Evolutionary conservation across 352 stramenopile species (phyloP), one percentile per base, ranked within the genome.

Genomic region (Globisporangium takayamanum): DNA sequence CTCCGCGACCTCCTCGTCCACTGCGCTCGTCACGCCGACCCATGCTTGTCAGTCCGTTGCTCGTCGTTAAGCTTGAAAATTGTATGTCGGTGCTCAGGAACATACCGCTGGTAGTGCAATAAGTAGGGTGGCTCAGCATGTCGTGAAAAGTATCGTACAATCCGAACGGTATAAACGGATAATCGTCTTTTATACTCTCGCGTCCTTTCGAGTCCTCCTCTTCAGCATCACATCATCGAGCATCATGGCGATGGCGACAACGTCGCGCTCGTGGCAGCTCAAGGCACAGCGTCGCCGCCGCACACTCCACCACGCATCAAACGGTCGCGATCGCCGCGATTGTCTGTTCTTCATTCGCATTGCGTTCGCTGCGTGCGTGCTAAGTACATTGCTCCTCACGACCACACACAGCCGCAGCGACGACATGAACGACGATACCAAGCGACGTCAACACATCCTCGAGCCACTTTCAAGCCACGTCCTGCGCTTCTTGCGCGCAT

Each of bases 271-370:
- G 36, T 45, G 48, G 25, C 47, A 62, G 48, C 56, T 44, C 22
- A 62, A 62, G 26, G 47, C 49, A 48, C 56, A 62, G 37, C 48
- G 48, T n/a, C 18, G 37, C 2, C 55, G 55, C n/a, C 20, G 33
- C 8, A 49, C 44, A 25, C 18, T 22, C 18, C 10, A 22, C 16
- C 5, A 14, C 7, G 48, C 48, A 14, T 26, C 4, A 14, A 39
- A 5, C 3, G 22, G 8, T 1, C 36, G 36, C 15, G n/a, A 46
- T 11, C 44, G 12, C 18, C 54, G 54, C 30, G 54, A 53, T 44
- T 48, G 30, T 5, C 30, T 59, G 16, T 26, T n/a, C 44, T 46
- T 52, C 30, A 28, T 59, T 20, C 18, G 52, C 20, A 22, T 53
- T 8, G 54, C n/a, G 14, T n/a, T 59, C 28, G 14, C 37, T 45